phyloP scores from a whole-genome alignment of 306 rosid species.

The Glycyrrhiza uralensis region DNA sequence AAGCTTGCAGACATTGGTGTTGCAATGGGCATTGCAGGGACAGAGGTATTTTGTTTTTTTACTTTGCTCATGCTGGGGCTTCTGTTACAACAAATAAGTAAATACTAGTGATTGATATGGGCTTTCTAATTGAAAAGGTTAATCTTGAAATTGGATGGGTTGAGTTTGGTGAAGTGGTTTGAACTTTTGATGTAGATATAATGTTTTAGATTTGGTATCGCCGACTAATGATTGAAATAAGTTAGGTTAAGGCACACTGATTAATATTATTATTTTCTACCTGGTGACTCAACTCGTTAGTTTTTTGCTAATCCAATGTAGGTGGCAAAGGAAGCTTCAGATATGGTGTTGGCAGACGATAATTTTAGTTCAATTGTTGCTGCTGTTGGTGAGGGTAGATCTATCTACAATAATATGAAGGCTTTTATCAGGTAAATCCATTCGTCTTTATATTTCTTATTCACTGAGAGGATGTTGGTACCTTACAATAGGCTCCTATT shows the following conservation, averaged over 20 bases:
- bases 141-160: not conserved
- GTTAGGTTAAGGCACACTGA: not conserved
- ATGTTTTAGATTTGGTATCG: not conserved
- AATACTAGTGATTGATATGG: not conserved
- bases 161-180: not conserved
- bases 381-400: conserved; percentile 97
- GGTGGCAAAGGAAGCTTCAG: conserved; percentile 99
- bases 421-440: conserved; percentile 80
- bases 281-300: not conserved
- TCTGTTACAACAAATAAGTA: not conserved
- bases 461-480: not conserved
- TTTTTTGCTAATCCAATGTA: conserved; percentile 26
- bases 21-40: conserved; percentile 98
- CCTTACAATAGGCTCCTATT: not conserved
- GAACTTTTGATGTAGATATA: not conserved
- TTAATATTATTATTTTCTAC: not conserved
- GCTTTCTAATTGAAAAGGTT: not conserved
- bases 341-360: conserved; percentile 96
- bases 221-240: not conserved
- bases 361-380: conserved; percentile 91
- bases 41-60: conserved; percentile 59
- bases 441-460: conserved; percentile 1
- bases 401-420: conserved; percentile 90
- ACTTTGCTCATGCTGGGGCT: not conserved
- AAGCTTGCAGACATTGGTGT: conserved; percentile 95